Conservation (phyloP, 2,329 filamentous ascomycete species). For the Cercospora canescens region DNA sequence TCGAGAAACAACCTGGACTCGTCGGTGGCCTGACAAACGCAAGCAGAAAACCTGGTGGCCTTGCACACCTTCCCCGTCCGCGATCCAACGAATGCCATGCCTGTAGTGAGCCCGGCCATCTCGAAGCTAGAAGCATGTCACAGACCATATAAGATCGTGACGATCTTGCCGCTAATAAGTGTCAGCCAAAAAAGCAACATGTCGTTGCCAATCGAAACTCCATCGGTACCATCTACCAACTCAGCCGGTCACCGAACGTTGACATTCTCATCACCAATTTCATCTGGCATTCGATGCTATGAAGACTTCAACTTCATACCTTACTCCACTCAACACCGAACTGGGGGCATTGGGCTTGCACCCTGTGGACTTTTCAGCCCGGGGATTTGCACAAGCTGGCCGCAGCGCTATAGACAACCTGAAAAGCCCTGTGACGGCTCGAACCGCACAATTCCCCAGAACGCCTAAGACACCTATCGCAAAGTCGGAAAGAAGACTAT, state of each 20-base stretch:
- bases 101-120: neutral
- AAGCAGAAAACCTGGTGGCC: neutral
- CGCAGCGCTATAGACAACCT: neutral
- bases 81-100: neutral
- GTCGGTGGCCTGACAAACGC: neutral
- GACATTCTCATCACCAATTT: too few relatives aligned
- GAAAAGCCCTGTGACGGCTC: conserved; percentile 1
- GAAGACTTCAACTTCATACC: neutral
- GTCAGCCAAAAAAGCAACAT: too few relatives aligned
- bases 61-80: neutral
- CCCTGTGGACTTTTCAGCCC: neutral
- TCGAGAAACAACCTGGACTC: too few relatives aligned
- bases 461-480: neutral
- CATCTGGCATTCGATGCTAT: neutral
- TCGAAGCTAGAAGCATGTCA: neutral
- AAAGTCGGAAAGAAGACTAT: neutral
- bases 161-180: too few relatives aligned
- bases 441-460: neutral
- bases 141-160: neutral
- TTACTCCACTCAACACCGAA: conserved; percentile 7
- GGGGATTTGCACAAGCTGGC: neutral
- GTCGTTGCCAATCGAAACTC: too few relatives aligned
- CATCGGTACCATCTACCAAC: too few relatives aligned
- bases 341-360: neutral
- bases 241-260: too few relatives aligned